Evolutionary conservation across 2,329 filamentous ascomycete genomes (phyloP).

Genomic region (Albophoma yamanashiensis): DNA sequence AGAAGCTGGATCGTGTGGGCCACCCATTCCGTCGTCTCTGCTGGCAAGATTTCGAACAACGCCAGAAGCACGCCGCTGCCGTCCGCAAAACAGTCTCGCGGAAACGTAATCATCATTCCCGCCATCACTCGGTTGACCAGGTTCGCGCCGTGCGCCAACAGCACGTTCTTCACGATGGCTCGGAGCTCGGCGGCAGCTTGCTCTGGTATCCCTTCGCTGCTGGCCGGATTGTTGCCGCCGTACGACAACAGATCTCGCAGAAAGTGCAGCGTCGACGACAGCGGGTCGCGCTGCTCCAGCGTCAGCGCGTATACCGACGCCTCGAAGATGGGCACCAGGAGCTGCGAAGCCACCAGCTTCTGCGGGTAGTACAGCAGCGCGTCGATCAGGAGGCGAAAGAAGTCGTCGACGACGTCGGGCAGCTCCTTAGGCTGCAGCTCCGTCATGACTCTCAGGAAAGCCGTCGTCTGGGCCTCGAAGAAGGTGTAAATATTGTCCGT

Average conservation of each 20-base stretch:
- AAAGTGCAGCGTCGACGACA: slow-evolving; percentile 88
- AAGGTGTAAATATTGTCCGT: slow-evolving; percentile 86
- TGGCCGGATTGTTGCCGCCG: slow-evolving; percentile 63
- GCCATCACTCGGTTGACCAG: slow-evolving; percentile 85
- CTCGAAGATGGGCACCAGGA: slow-evolving; percentile 75
- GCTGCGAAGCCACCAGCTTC: slow-evolving; percentile 65
- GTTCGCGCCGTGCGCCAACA: slow-evolving; percentile 59
- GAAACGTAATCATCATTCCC: slow-evolving; percentile 99
- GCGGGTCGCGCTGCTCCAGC: slow-evolving; percentile 81
- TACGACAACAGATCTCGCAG: slow-evolving; percentile 85
- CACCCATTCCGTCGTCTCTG: slow-evolving; percentile 72
- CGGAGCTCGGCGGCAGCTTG: slow-evolving; percentile 59
- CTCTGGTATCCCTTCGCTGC: slow-evolving; percentile 43
- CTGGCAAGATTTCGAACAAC: slow-evolving; percentile 77
- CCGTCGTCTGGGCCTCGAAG: slow-evolving; percentile 86
- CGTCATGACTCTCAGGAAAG: slow-evolving; percentile 81
- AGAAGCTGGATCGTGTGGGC: slow-evolving; percentile 74
- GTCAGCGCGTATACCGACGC: slow-evolving; percentile 80
- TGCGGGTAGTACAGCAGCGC: slow-evolving; percentile 88
- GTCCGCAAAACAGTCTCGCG: slow-evolving; percentile 88
- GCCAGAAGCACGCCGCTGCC: slow-evolving; percentile 85
- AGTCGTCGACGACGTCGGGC: slow-evolving; percentile 84
- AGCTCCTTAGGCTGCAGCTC: slow-evolving; percentile 66
- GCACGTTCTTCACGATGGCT: slow-evolving; percentile 60
- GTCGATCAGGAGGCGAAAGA: slow-evolving; percentile 87